A percentile compares a stretch with the other conserved stretches of the same genome.
These are phyloP conservation scores for Spizellomyces sp. DNA, from an alignment of 192 early-diverging fungal genomes.

Conservation along the genomic window DNA sequence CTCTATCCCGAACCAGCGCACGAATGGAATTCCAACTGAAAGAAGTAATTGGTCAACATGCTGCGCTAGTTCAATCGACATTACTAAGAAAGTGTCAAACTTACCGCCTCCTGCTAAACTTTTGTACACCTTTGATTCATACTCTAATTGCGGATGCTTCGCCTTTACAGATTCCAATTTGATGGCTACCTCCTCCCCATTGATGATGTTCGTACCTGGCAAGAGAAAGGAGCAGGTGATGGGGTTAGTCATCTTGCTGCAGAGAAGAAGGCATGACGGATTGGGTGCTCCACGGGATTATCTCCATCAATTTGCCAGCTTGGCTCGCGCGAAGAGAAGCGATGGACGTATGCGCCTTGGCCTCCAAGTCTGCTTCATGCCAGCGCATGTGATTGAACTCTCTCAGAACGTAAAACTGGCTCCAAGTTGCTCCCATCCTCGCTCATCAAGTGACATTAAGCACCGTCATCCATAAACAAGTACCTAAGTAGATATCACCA, in stretches of 20 bases:
- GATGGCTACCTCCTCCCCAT: constrained; percentile 95
- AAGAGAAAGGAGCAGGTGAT: neutral
- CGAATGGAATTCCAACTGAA: constrained; percentile 67
- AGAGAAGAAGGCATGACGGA: neutral
- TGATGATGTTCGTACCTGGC: constrained; percentile 80
- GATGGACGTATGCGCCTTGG: neutral
- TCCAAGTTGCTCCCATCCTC: too few species aligned
- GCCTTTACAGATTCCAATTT: constrained; percentile 95
- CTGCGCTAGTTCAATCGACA: neutral
- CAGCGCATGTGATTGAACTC: too few species aligned
- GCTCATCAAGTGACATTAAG: neutral
- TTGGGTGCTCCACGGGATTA: too few species aligned
- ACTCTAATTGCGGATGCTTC: constrained; percentile 96
- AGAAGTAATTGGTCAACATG: neutral
- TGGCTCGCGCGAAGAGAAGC: too few species aligned
- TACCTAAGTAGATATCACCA: constrained; percentile 96
- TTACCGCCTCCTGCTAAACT: constrained; percentile 83
- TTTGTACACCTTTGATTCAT: constrained; percentile 96
- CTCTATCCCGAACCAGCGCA: constrained; percentile 61
- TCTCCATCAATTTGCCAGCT: too few species aligned
- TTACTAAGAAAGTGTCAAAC: constrained; percentile 10
- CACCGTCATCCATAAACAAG: constrained; percentile 14
- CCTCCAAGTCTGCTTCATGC: too few species aligned
- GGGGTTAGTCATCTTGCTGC: neutral
- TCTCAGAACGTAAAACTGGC: too few species aligned